These are phyloP conservation scores for Thraustochytrium striatum DNA, from an alignment of 352 stramenopile genomes.

Conservation along the genomic window DNA sequence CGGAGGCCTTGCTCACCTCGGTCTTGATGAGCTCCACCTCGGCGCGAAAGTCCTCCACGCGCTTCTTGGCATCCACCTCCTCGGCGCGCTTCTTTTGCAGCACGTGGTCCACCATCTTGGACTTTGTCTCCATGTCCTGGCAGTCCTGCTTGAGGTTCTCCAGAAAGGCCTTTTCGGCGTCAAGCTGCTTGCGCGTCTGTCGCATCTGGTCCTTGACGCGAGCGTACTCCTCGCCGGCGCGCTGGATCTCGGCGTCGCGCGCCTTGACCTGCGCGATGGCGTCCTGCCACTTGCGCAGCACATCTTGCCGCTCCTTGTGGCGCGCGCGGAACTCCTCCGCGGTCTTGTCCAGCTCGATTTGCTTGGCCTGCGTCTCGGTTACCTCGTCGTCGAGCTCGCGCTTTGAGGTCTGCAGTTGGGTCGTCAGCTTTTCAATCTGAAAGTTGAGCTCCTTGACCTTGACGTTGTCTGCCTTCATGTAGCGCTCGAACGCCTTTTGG, in stretches of 20 bases:
- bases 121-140: constrained; percentile 86
- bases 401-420: constrained; percentile 70
- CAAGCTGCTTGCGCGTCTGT: constrained; percentile 68
- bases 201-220: constrained; percentile 60
- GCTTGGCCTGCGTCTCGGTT: constrained; percentile 86
- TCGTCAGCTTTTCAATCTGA: constrained; percentile 85
- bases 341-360: constrained; percentile 92
- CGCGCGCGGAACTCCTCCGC: constrained; percentile 85
- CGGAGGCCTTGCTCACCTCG: constrained; percentile 76
- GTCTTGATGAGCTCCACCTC: constrained; percentile 86
- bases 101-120: constrained; percentile 84
- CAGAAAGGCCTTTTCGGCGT: constrained; percentile 79
- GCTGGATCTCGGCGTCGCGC: constrained; percentile 84
- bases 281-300: constrained; percentile 89
- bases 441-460: constrained; percentile 90
- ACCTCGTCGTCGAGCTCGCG: constrained; percentile 66
- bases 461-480: constrained; percentile 82
- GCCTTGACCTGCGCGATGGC: constrained; percentile 85
- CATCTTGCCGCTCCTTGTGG: constrained; percentile 84
- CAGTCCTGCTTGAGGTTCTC: constrained; percentile 88
- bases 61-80: constrained; percentile 69
- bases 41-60: constrained; percentile 53
- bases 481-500: constrained; percentile 82
- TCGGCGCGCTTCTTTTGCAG: constrained; percentile 80
- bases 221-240: constrained; percentile 79